Base-by-base conservation (phyloP, 2,329 filamentous ascomycete species). In the Harringtonia aguacate region DNA sequence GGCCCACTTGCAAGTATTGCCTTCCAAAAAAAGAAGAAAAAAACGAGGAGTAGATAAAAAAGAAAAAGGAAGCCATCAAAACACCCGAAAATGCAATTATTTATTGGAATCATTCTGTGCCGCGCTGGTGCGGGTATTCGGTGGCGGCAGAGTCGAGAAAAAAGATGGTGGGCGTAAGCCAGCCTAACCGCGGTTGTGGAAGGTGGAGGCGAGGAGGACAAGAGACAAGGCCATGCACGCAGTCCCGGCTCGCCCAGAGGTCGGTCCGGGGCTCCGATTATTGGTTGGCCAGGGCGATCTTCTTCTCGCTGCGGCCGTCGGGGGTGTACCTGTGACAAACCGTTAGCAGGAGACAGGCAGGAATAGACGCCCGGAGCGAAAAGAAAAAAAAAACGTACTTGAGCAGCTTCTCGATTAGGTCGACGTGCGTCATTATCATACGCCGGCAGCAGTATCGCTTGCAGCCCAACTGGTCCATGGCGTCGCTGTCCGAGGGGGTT, bases 341-440 rank as follows among this genome's bases (percentile, higher is more conserved):
- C 2, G 35, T 45, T 28, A 45, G 41, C 20, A 20, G 9, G 13
- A 28, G 29, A 4, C 9, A 17, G 9, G 27, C 13, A 39, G 10
- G 12, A 36, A 15, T 3, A 21, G 7, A 8, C 9, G 13, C 36
- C 8, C 22, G 8, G 4, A 18, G 9, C 14, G n/a, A 6, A 5
- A 33, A n/a, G 12, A 17, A 39, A 39, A 17, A 21, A n/a, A 14
- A 13, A 39, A 39, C 77, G 55, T 81, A 94, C 86, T 90, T 86
- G 53, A 98, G 79, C 41, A 98, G 79, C 69, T 98, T 98, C 74
- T 98, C 92, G 56, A 98, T 95, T 50, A 98, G 73, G 63, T 98
- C 92, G 57, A 98, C 92, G 67, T 98, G 92, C 48, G 92, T 98
- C 85, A 98, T 95, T 65, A 98, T 81, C 92, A 98, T 98, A 59